Evolutionary conservation across 2,329 filamentous ascomycete species (phyloP), one percentile per base, ranked within the genome.

Genomic region (Furcasterigmium furcatum): DNA sequence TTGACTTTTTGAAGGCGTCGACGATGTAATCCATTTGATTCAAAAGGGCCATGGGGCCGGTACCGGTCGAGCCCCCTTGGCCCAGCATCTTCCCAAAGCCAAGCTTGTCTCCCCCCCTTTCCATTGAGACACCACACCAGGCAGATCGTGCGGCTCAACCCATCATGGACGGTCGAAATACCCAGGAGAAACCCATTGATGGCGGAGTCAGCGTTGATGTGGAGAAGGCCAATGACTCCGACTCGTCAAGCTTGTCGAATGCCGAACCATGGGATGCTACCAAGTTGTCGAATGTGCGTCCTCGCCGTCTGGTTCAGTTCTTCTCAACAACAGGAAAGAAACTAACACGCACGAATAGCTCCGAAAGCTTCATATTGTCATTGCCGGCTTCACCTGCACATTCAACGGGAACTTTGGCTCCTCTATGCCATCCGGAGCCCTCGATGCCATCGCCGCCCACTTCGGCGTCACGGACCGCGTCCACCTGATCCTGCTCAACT

Each of bases 381-480:
- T 63, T 9, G 62, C 62, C 18, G 63, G 63, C 19, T 64, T 66
- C 46, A 63, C 58, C 3, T 65, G 62, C 44, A 66, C 62, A 9
- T 62, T 66, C 47, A 65, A 64, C 19, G 59, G 63, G 22, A 65
- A 65, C 49, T 58, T 65, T 25, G 63, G 63, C 10, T 64, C 63
- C 2, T 63, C 63, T 4, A 63, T 66, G 54, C 62, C 62, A 8
- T 64, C 61, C 2, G 63, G 63, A 1, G 63, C 62, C n/a, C 59
- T 65, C n/a, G 52, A 63, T n/a, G 54, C 60, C 47, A 62, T 65
- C 25, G 48, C 59, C 14, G 52, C 55, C 7, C 50, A 56, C 13
- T 65, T 65, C 41, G 32, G 43, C 13, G 57, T 65, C 36, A 46
- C 55, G 5, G 38, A 52, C 32, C 54, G 52, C 21, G 42, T 58